phyloP scores from a whole-genome alignment of 129 eudicot genomes.

The Pittosporum tobira region DNA sequence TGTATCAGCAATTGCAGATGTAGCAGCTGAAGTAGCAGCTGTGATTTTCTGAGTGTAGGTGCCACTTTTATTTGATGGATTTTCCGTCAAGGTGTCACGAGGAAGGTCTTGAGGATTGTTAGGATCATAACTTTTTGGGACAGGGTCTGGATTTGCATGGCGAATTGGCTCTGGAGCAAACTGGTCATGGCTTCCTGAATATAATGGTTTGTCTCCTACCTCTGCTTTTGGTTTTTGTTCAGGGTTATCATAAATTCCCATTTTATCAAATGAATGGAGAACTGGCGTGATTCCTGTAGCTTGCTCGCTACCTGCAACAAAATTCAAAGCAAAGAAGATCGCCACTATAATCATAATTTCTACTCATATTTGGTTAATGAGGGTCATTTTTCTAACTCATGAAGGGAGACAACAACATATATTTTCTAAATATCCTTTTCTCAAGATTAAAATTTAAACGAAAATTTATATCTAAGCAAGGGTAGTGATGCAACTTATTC shows the following conservation, averaged over 20 bases:
- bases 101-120: conserved; percentile 1
- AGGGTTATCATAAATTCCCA: conserved; percentile 12
- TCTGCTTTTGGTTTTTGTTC: background rate
- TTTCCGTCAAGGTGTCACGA: background rate
- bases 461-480: too few species aligned
- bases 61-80: conserved; percentile 1
- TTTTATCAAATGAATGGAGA: conserved; percentile 10
- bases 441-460: too few species aligned
- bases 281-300: conserved; percentile 14
- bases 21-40: conserved; percentile 11
- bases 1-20: conserved; percentile 18
- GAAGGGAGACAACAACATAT: too few species aligned
- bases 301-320: conserved; percentile 24
- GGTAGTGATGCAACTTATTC: too few species aligned
- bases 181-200: conserved; percentile 32
- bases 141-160: background rate
- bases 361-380: too few species aligned
- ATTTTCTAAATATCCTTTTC: too few species aligned
- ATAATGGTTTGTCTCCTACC: background rate
- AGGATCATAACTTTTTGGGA: conserved; percentile 5
- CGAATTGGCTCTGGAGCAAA: conserved; percentile 11
- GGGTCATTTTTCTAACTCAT: too few species aligned
- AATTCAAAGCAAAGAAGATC: background rate
- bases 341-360: too few species aligned
- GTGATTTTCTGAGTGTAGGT: conserved; percentile 20